Conservation (phyloP, 2,329 filamentous ascomycete genomes). For the Alternaria rosae region DNA sequence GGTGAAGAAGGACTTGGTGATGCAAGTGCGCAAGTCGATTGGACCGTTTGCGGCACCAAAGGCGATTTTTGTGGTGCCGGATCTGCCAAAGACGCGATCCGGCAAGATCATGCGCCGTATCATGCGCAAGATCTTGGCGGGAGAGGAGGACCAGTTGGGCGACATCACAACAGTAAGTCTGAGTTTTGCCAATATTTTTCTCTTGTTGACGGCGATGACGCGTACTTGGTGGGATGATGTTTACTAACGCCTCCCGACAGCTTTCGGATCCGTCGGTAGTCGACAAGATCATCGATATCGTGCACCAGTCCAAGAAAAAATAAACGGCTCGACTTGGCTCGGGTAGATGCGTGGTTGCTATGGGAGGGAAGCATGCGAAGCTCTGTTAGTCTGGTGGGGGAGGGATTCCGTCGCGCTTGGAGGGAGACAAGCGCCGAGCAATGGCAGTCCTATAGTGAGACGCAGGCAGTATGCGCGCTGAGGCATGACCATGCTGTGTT, state of each 20-base stretch:
- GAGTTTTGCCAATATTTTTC: slow-evolving; percentile 5
- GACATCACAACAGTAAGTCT: slow-evolving; percentile 85
- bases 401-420: neutral
- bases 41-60: slow-evolving; percentile 97
- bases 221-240: slow-evolving; percentile 30
- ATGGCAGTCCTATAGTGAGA: slow-evolving; percentile 12
- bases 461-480: slow-evolving; percentile 13
- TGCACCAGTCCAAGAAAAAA: slow-evolving; percentile 67
- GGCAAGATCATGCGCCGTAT: slow-evolving; percentile 99
- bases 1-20: slow-evolving; percentile 89
- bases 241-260: slow-evolving; percentile 56
- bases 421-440: slow-evolving; percentile 11
- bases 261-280: slow-evolving; percentile 91
- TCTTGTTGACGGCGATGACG: slow-evolving; percentile 35
- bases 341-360: slow-evolving; percentile 11
- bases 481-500: slow-evolving; percentile 4
- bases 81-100: slow-evolving; percentile 95
- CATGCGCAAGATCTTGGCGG: slow-evolving; percentile 93
- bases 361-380: slow-evolving; percentile 1
- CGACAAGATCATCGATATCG: slow-evolving; percentile 83
- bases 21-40: slow-evolving; percentile 97
- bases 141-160: slow-evolving; percentile 95
- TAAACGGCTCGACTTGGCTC: slow-evolving; percentile 31
- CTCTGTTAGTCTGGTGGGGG: neutral
- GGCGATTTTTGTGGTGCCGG: slow-evolving; percentile 86